Conservation (phyloP, 1,284 basidiomycete species). For the Thecaphora thlaspeos region DNA sequence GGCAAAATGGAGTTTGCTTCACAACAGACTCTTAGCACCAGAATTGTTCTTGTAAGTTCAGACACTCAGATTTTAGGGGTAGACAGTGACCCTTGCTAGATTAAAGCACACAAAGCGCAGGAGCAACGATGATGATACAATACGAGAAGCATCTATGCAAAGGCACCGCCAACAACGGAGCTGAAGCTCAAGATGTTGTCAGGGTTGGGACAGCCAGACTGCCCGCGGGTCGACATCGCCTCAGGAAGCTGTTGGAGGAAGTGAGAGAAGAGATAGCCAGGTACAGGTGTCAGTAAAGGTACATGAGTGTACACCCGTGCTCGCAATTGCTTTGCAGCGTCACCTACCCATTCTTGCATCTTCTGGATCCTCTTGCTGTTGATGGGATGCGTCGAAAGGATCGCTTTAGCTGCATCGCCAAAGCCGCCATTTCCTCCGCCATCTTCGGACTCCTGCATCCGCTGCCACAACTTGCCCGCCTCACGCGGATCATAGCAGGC, state of each 20-base stretch:
- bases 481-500: slow-evolving; percentile 80
- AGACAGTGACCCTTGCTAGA: too few species aligned
- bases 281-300: too few species aligned
- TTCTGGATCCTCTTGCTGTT: slow-evolving; percentile 38
- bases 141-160: too few species aligned
- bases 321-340: too few species aligned
- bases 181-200: slow-evolving; percentile 16
- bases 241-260: slow-evolving; percentile 11
- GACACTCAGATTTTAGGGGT: too few species aligned
- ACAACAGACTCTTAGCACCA: too few species aligned
- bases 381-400: slow-evolving; percentile 48
- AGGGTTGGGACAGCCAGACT: slow-evolving; percentile 16
- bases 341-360: slow-evolving; percentile 42
- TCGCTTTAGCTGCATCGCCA: slow-evolving; percentile 17
- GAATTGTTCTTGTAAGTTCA: too few species aligned
- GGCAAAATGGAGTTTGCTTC: too few species aligned
- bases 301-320: too few species aligned
- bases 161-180: not conserved
- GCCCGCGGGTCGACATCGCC: slow-evolving; percentile 12
- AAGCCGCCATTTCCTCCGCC: slow-evolving; percentile 10
- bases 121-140: too few species aligned
- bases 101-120: too few species aligned
- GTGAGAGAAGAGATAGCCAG: not conserved
- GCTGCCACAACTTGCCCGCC: slow-evolving; percentile 59
- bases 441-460: slow-evolving; percentile 37